phyloP scores from a whole-genome alignment of 2,329 filamentous ascomycete species.

The Talaromyces sp. region DNA sequence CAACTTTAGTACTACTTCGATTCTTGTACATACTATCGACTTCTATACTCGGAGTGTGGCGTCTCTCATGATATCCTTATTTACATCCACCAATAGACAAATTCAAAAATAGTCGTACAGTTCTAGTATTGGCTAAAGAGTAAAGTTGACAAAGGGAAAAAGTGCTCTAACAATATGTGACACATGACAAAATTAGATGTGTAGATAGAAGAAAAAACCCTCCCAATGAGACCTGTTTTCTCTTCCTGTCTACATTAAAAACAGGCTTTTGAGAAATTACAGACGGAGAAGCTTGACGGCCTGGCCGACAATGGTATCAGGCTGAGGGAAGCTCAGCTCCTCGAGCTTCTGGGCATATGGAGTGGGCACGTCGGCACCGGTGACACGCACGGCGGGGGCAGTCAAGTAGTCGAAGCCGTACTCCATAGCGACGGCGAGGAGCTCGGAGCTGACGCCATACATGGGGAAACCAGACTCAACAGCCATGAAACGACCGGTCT shows the following conservation, averaged over 20 bases:
- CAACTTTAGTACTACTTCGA: not conserved
- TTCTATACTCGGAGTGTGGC: not conserved
- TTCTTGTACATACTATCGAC: not conserved
- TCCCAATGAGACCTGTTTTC: not conserved
- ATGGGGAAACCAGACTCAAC: constrained; percentile 96
- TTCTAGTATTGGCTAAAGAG: constrained; percentile 22
- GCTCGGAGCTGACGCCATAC: constrained; percentile 88
- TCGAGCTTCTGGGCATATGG: constrained; percentile 92
- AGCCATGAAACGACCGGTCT: constrained; percentile 85
- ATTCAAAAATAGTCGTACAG: constrained; percentile 21
- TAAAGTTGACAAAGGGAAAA: constrained; percentile 21
- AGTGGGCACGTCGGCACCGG: constrained; percentile 94
- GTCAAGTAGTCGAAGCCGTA: constrained; percentile 98
- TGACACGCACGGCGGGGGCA: constrained; percentile 87
- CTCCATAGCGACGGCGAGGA: constrained; percentile 92
- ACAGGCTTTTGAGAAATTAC: constrained; percentile 42
- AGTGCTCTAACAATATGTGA: constrained; percentile 32
- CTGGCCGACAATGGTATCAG: constrained; percentile 81
- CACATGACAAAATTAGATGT: constrained; percentile 30
- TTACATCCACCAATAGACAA: not conserved
- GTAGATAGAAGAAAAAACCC: not conserved
- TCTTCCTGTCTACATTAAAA: constrained; percentile 6
- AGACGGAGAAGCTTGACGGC: constrained; percentile 83
- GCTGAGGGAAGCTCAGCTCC: constrained; percentile 91
- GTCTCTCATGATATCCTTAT: not conserved